Percentiles rank a stretch among this genome's conserved stretches.
Conservation (phyloP, 257 asterid species). For the Nicotiana noctiflora region DNA sequence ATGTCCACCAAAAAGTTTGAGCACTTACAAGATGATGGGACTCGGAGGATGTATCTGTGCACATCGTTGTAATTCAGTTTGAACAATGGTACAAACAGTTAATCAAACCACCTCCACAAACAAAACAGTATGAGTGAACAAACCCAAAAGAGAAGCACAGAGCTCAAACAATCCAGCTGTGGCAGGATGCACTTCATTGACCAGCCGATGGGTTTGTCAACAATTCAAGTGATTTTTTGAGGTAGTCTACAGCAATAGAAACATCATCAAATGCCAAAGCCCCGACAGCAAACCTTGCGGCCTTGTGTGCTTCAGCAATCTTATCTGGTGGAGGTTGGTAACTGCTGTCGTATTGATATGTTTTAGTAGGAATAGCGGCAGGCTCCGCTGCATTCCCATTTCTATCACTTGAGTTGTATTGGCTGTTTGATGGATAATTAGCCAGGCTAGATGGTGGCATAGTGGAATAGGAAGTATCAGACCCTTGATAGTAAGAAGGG, state of each 20-base stretch:
- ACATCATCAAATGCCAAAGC: conserved; percentile 85
- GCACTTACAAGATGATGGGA: neutral
- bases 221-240: conserved; percentile 70
- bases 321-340: conserved; percentile 80
- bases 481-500: conserved; percentile 56
- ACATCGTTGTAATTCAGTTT: neutral
- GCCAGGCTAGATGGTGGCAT: conserved; percentile 31
- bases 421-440: conserved; percentile 37
- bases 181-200: neutral
- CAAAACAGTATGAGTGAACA: neutral
- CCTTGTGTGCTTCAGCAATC: conserved; percentile 85
- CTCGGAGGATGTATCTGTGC: neutral
- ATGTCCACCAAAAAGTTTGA: neutral
- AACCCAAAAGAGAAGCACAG: neutral
- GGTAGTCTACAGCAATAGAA: conserved; percentile 60
- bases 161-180: neutral
- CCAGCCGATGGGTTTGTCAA: conserved; percentile 70
- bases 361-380: conserved; percentile 24
- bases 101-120: neutral
- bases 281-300: conserved; percentile 85
- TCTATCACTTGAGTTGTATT: conserved; percentile 34
- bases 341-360: conserved; percentile 58
- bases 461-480: conserved; percentile 42
- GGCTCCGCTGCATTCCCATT: conserved; percentile 37
- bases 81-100: neutral